phyloP scores from a whole-genome alignment of 441 rosid genomes.

The Erodium chrysanthum region DNA sequence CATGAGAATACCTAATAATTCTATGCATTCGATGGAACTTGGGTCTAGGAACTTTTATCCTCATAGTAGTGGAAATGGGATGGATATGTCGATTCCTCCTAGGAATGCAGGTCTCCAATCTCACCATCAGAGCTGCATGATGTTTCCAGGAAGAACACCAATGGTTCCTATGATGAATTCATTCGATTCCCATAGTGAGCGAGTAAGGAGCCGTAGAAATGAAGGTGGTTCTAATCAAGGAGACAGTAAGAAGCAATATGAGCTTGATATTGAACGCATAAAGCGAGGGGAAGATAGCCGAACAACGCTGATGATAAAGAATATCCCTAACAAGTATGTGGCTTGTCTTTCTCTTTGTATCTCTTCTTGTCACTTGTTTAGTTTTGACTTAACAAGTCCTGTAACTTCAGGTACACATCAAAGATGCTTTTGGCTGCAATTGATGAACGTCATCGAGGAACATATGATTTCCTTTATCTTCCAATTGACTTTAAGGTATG shows the following conservation, averaged over 20 bases:
- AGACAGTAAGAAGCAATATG: slow-evolving; percentile 52
- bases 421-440: slow-evolving; percentile 68
- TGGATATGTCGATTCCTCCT: slow-evolving; percentile 29
- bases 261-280: slow-evolving; percentile 53
- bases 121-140: slow-evolving; percentile 36
- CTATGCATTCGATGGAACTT: slow-evolving; percentile 33
- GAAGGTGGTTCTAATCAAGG: slow-evolving; percentile 42
- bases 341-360: background rate
- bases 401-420: slow-evolving; percentile 48
- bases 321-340: slow-evolving; percentile 70
- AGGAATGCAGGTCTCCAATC: slow-evolving; percentile 36
- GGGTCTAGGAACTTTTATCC: slow-evolving; percentile 32
- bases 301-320: slow-evolving; percentile 71
- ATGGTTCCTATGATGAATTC: slow-evolving; percentile 31
- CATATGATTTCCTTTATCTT: slow-evolving; percentile 55
- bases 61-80: slow-evolving; percentile 27
- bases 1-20: slow-evolving; percentile 32
- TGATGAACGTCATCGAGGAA: slow-evolving; percentile 51
- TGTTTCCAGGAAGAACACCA: slow-evolving; percentile 34
- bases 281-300: slow-evolving; percentile 48
- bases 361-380: background rate
- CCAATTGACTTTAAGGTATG: slow-evolving; percentile 71
- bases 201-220: slow-evolving; percentile 45
- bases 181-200: slow-evolving; percentile 39
- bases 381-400: slow-evolving; percentile 10